Base-by-base conservation (phyloP, 2,329 filamentous ascomycete genomes). In the Teratosphaeriaceae sp. region DNA sequence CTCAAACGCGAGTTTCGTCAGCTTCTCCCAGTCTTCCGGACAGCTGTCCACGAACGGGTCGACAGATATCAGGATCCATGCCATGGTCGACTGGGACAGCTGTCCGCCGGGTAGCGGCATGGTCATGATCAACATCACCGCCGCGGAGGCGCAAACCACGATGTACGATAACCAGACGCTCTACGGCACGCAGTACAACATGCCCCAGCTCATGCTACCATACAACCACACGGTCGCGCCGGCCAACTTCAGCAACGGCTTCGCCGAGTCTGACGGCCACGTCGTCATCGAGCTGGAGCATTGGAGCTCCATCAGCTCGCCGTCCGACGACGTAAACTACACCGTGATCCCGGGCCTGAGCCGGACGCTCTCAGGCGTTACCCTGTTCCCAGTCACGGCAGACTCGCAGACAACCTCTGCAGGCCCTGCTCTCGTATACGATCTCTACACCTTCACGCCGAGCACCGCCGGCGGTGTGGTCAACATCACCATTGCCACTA, bases 381-480 rank as follows among this genome's bases (percentile, higher is more conserved):
- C 75, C 0, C 64, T 83, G 4, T 69, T 70, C 53, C 77, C 78
- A 1, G 47, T 49, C 37, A 47, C 70, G 16, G 67, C 73, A 0
- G 66, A 71, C 30, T 74, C 75, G 13, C 69, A 78, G 24, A 63
- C 67, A 2, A 57, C 73, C 1, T 65, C 65, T 2, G 67, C 68
- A 8, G 74, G 68, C 0, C 78, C 79, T 1, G 71, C 71, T 3
- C 68, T 84, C 7, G 73, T 78, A 49, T 85, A 82, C 57, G 68
- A 75, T 40, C 54, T 84, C 45, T 83, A 79, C 60, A 67, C 79
- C 11, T 83, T 80, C 64, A 75, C 72, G 33, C 69, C 71, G 44
- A 58, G 60, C 16, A 58, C 69, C 4, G n/a, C 66, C 5, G 61
- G 59, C 34, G 70, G 69, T 49, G 60, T 70, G 1, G 71, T 53